Conservation (phyloP, 75 land plant species). For the Isoetes taiwanensis region DNA sequence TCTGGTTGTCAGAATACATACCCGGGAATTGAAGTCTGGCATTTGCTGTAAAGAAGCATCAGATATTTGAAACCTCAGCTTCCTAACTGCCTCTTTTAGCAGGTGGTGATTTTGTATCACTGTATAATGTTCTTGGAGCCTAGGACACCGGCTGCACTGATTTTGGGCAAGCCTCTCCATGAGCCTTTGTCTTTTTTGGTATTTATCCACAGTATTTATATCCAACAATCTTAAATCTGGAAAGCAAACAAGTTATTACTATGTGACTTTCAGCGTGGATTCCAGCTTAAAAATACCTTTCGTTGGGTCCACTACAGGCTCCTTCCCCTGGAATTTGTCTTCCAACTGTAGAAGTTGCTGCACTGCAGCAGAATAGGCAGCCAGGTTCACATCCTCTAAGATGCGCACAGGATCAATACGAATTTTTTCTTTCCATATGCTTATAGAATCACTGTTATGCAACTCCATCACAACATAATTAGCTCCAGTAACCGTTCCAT, state of each 20-base stretch:
- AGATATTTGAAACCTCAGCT: conserved; percentile 67
- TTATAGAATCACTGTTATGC: conserved; percentile 44
- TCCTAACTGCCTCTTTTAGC: conserved; percentile 59
- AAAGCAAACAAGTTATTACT: conserved; percentile 7
- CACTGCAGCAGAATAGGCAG: conserved; percentile 64
- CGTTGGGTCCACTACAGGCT: conserved; percentile 69
- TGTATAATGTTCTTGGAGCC: conserved; percentile 58
- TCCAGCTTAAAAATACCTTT: conserved; percentile 41
- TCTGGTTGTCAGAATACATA: conserved; percentile 14
- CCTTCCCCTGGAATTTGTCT: conserved; percentile 43
- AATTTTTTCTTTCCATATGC: conserved; percentile 65
- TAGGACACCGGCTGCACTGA: conserved; percentile 76
- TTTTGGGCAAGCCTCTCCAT: conserved; percentile 58
- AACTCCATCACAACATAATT: conserved; percentile 63
- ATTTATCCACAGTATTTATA: conserved; percentile 41
- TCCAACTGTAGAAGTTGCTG: conserved; percentile 44
- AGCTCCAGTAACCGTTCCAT: conserved; percentile 63
- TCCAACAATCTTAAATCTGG: conserved; percentile 81
- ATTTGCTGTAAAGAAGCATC: conserved; percentile 91
- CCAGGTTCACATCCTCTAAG: conserved; percentile 57
- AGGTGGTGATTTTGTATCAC: conserved; percentile 35
- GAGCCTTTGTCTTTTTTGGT: conserved; percentile 34
- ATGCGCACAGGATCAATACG: conserved; percentile 72
- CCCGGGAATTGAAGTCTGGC: conserved; percentile 96
- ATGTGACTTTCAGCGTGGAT: not conserved